Evolutionary conservation across 352 stramenopile genomes (phyloP), one percentile per base, ranked within the genome.

Genomic region (Plasmopara viticola): DNA sequence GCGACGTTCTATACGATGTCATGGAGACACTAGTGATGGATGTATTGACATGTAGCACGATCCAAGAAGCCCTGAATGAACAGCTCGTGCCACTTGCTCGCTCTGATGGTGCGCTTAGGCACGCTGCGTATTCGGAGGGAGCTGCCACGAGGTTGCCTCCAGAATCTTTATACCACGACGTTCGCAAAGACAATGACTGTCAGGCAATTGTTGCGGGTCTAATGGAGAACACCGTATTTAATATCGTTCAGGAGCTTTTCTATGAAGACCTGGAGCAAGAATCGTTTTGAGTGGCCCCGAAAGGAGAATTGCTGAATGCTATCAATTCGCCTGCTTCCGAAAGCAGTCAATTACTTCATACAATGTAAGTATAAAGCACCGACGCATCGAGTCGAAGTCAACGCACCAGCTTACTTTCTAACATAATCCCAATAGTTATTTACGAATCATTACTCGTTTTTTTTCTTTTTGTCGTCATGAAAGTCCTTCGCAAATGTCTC

Each of bases 401-500:
- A 51, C 57, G 60, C 64, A 64, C 55, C 60, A 25, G 20, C 20
- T 25, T 3, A 25, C 20, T 25, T 25, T 25, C 3, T 25, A 25
- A 1, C 3, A 25, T 25, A 25, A 25, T 25, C 3, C 20, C 20
- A 68, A 37, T 60, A 40, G 44, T 63, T 45, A 49, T 58, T 52
- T 52, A 42, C 57, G 57, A 60, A 28, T 42, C 47, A 51, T 66
- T 48, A 66, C 42, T 62, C 58, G 70, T 9, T 30, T 68, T 28
- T n/a, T 58, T 74, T 55, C 52, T 84, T 71, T 51, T 86, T 72
- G 48, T 82, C 54, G n/a, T 58, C 47, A 43, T 92, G 68, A 37
- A 88, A 78, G 37, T 98, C 87, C 71, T 98, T 99, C 5, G 96
- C 96, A 70, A 99, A 99, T 1, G 97, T 99, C 73, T 99, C 90